A percentile compares a stretch with the other conserved stretches of the same genome.
These are phyloP conservation scores for Diaporthe sp. DNA, from an alignment of 2,329 filamentous ascomycete species.

Conservation along the genomic window DNA sequence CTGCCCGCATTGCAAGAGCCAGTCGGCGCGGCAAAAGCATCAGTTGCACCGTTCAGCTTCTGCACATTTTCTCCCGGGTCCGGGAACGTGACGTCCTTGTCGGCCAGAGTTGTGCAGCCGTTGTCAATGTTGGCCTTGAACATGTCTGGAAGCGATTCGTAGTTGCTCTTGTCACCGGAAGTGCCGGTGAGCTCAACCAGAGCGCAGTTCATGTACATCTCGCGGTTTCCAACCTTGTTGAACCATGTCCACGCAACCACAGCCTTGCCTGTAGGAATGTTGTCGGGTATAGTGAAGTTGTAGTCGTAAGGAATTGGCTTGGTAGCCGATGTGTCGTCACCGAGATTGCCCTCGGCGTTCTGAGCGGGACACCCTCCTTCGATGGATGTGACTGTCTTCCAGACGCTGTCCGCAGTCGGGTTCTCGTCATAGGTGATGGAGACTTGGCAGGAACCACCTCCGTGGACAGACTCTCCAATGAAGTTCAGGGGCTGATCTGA, in stretches of 20 bases:
- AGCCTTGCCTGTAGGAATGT: constrained; percentile 81
- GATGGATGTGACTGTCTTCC: constrained; percentile 92
- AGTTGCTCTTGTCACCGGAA: constrained; percentile 64
- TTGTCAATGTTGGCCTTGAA: constrained; percentile 78
- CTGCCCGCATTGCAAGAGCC: no score
- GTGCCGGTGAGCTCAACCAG: constrained; percentile 75
- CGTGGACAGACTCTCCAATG: constrained; percentile 82
- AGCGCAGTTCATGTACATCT: constrained; percentile 98
- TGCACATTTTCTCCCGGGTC: constrained; percentile 74
- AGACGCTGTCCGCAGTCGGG: constrained; percentile 76
- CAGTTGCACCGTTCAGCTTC: constrained; percentile 57
- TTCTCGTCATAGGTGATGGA: constrained; percentile 83
- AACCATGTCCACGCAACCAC: constrained; percentile 95
- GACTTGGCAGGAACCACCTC: constrained; percentile 93
- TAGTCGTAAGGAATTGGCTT: constrained; percentile 69
- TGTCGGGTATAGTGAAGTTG: constrained; percentile 78
- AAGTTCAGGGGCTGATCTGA: constrained; percentile 74
- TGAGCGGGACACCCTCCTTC: constrained; percentile 85
- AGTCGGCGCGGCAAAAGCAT: no score
- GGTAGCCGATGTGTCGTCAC: constrained; percentile 55
- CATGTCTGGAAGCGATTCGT: constrained; percentile 78
- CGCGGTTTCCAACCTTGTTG: constrained; percentile 91
- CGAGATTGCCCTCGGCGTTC: constrained; percentile 70
- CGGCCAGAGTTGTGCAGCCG: no score
- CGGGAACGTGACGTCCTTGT: no score